Evolutionary conservation across 2,329 filamentous ascomycete species (phyloP), one percentile per base, ranked within the genome.

Genomic region (Monosporascus sp.): DNA sequence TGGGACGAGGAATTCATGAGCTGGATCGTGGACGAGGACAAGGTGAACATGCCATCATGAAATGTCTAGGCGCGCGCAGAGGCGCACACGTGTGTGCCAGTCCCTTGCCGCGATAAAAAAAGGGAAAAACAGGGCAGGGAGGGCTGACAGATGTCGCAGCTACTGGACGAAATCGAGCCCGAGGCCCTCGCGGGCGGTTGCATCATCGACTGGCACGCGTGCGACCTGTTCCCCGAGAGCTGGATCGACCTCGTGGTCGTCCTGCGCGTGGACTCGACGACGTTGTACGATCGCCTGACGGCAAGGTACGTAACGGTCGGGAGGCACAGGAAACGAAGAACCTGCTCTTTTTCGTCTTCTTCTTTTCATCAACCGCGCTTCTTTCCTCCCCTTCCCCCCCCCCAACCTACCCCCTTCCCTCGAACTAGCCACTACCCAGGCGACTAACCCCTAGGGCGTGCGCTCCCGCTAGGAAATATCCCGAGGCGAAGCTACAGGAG

Each of bases 151-250:
- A 35, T 9, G 31, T 35, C 31, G 31, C 63, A 91, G 86, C 75
- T 99, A 35, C 80, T 99, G 22, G 94, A 99, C 68, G 84, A 88
- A 48, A 87, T 99, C 53, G 94, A 97, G 73, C 82, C 89, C 53
- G 87, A 94, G 56, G 80, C 89, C 40, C 81, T 86, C 58, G 74
- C 81, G 20, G 93, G 93, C 53, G 94, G 94, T 20, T 89, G 85
- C 70, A 85, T 99, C 62, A 88, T 99, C 66, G 94, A 99, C 74
- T 99, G 94, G 93, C 94, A 99, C 73, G 93, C 92, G 2, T 97
- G 93, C 74, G 94, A 97, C 65, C 74, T 97, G 22, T 97, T 97
- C 67, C 94, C 94, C 2, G 86, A 88, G 68, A 88, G 88, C 66
- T 95, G 92, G 90, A 88, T 99, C 66, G 94, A 99, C 69, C 81